Conservation (phyloP, 169 alveolate genomes). For the Blepharisma undulans region DNA sequence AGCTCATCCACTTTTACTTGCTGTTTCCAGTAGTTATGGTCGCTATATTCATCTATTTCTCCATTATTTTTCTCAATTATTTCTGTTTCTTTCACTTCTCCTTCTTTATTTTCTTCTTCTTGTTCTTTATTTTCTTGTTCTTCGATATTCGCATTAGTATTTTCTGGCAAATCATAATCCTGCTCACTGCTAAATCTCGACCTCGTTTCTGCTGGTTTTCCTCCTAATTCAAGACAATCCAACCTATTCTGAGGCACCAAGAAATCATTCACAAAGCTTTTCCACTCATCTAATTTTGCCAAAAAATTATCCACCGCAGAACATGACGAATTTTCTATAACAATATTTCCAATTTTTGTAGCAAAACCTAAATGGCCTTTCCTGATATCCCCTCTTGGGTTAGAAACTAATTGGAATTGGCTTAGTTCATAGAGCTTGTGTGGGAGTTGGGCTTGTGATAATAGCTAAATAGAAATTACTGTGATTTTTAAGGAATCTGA, state of each 20-base stretch:
- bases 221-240: background rate
- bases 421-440: background rate
- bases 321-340: background rate
- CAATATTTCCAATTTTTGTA: background rate
- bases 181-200: background rate
- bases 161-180: background rate
- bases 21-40: background rate
- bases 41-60: background rate
- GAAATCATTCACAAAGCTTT: background rate
- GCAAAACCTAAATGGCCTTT: background rate
- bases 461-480: background rate
- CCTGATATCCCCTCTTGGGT: background rate
- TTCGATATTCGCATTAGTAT: background rate
- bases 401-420: background rate
- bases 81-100: background rate
- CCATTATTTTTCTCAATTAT: background rate
- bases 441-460: background rate
- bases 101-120: background rate
- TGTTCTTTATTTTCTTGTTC: background rate
- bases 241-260: background rate
- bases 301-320: background rate
- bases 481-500: background rate
- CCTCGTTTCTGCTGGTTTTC: background rate
- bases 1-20: background rate
- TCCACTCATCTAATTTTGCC: background rate